Conservation (phyloP, 2,329 filamentous ascomycete species). For the Cordyceps cateniannulata region DNA sequence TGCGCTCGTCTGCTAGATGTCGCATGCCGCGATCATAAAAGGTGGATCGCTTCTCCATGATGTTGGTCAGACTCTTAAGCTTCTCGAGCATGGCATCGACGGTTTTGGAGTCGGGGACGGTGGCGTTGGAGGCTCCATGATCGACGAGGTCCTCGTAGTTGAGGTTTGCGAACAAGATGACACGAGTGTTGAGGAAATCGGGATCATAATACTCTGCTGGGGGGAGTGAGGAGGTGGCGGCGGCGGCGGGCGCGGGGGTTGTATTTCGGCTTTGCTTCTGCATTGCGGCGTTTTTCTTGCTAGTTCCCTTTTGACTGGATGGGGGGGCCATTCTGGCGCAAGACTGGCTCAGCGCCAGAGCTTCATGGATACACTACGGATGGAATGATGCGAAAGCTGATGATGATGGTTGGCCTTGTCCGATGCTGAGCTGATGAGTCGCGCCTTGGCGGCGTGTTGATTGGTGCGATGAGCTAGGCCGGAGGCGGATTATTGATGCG, state of each 20-base stretch:
- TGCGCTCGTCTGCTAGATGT: slow-evolving; percentile 58
- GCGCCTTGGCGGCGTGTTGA: background rate
- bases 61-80: slow-evolving; percentile 57
- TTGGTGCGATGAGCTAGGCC: background rate
- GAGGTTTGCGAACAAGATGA: slow-evolving; percentile 52
- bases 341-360: slow-evolving; percentile 10
- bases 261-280: slow-evolving; percentile 72
- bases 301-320: slow-evolving; percentile 54
- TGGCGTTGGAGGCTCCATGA: slow-evolving; percentile 46
- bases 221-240: slow-evolving; percentile 40
- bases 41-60: slow-evolving; percentile 60
- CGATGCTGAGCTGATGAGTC: background rate
- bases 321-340: slow-evolving; percentile 46
- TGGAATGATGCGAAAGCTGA: slow-evolving; percentile 1
- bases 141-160: slow-evolving; percentile 67
- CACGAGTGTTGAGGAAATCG: slow-evolving; percentile 60
- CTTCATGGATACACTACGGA: slow-evolving; percentile 5
- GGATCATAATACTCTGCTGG: slow-evolving; percentile 51
- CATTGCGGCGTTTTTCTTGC: slow-evolving; percentile 58
- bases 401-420: background rate
- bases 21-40: slow-evolving; percentile 70
- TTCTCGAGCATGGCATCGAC: slow-evolving; percentile 58
- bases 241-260: slow-evolving; percentile 55
- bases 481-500: slow-evolving; percentile 5
- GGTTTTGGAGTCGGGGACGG: slow-evolving; percentile 57